Conservation (phyloP, 345 rosid genomes). For the Clausena lansium region DNA sequence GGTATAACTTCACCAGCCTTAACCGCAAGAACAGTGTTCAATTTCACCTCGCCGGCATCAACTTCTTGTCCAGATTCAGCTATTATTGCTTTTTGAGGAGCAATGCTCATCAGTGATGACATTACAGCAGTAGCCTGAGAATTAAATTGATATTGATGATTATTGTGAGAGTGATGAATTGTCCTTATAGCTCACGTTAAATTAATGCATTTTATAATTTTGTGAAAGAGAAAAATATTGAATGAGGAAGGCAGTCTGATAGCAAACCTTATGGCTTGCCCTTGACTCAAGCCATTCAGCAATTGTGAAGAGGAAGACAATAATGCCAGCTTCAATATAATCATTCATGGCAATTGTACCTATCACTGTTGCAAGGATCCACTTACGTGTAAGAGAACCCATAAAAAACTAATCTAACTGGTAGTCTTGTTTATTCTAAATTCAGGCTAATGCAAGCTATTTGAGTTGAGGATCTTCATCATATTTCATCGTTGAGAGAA, state of each 20-base stretch:
- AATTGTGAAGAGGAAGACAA: slow-evolving; percentile 80
- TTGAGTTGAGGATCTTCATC: too few species aligned
- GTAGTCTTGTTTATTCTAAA: too few species aligned
- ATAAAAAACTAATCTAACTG: neutral
- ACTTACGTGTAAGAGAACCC: neutral
- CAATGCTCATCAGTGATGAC: slow-evolving; percentile 76
- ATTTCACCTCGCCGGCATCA: slow-evolving; percentile 61
- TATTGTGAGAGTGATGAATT: neutral
- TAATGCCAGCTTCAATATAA: slow-evolving; percentile 77
- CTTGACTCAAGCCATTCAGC: slow-evolving; percentile 90
- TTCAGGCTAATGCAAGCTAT: too few species aligned
- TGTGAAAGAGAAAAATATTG: neutral
- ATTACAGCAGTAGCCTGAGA: slow-evolving; percentile 80
- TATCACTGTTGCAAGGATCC: slow-evolving; percentile 45
- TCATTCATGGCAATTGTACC: slow-evolving; percentile 77
- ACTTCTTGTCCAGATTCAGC: slow-evolving; percentile 87
- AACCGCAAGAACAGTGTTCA: slow-evolving; percentile 67
- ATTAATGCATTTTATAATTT: neutral
- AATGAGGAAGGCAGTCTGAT: neutral
- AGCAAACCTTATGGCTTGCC: slow-evolving; percentile 85
- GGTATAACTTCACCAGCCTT: slow-evolving; percentile 89
- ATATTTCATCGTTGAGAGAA: too few species aligned
- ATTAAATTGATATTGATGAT: neutral
- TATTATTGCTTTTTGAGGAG: slow-evolving; percentile 77
- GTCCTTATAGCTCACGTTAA: neutral